A percentile compares a stretch with the other conserved stretches of the same genome.
phyloP scores from a whole-genome alignment of 2,329 filamentous ascomycete genomes.

The Fusarium torreyae region DNA sequence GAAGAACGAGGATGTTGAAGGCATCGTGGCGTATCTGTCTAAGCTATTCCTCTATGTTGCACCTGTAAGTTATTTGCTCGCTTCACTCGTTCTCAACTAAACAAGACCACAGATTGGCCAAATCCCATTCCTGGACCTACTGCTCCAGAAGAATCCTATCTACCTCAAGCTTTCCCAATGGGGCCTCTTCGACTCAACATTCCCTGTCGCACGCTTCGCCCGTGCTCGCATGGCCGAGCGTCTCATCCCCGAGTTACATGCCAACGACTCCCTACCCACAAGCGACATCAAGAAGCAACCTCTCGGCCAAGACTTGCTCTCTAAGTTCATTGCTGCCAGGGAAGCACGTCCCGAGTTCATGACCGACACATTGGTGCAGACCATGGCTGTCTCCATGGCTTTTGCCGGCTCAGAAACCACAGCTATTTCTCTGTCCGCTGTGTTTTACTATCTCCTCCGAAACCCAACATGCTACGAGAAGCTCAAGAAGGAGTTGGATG shows the following conservation, averaged over 20 bases:
- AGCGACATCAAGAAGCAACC: slow-evolving; percentile 54
- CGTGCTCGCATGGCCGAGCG: slow-evolving; percentile 77
- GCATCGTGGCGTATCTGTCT: slow-evolving; percentile 76
- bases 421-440: slow-evolving; percentile 78
- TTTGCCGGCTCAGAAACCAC: slow-evolving; percentile 86
- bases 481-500: slow-evolving; percentile 75
- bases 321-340: slow-evolving; percentile 79
- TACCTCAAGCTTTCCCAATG: slow-evolving; percentile 77
- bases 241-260: slow-evolving; percentile 61
- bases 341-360: slow-evolving; percentile 79
- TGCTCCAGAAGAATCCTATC: slow-evolving; percentile 83
- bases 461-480: slow-evolving; percentile 69
- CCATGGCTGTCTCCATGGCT: slow-evolving; percentile 80
- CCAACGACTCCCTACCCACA: slow-evolving; percentile 52
- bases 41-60: slow-evolving; percentile 80
- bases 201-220: slow-evolving; percentile 81
- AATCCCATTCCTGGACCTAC: slow-evolving; percentile 78
- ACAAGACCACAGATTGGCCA: slow-evolving; percentile 72
- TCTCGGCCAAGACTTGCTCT: slow-evolving; percentile 73
- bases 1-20: slow-evolving; percentile 80
- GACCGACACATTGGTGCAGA: slow-evolving; percentile 77
- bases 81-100: background rate
- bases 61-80: slow-evolving; percentile 62
- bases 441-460: slow-evolving; percentile 82
- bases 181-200: slow-evolving; percentile 77